Base-by-base conservation (phyloP, 305 asterid genomes). In the Caryopteris hybrid region DNA sequence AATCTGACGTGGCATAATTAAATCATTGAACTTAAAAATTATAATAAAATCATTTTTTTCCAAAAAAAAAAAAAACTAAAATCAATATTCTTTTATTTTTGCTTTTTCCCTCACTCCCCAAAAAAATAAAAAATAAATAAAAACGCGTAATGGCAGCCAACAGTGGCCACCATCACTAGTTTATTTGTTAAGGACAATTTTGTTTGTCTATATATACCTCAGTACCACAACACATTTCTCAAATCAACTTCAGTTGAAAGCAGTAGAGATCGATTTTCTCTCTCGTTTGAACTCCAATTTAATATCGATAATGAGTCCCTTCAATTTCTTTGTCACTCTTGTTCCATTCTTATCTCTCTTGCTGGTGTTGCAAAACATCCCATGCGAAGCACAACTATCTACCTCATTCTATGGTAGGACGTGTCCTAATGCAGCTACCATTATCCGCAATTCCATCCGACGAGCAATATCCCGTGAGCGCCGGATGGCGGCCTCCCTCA, bases 401-500 rank as follows among this genome's bases (percentile, higher is more conserved):
- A 0, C 82, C 3, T 41, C 83, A 8, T 84, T 81, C 66, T 81
- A 84, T 38, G 66, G 11, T 43, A 9, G 22, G 0, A 46, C 59
- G 0, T 84, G 89, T 46, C 85, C 85, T 0, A 84, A 70, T 13
- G 82, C 82, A 7, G n/a, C 69, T 0, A 12, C 10, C 0, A 73
- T 48, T 18, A 68, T 79, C 64, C 74, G 78, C 7, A 55, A 57
- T 0, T 64, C 84, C 21, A 78, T 83, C 52, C 47, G 79, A 2
- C 72, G 36, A 7, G 82, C 88, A 5, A 54, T 83, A 0, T 53
- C 84, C 3, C 54, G 69, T 1, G 84, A 83, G 60, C 67, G 82
- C 8, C 75, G 85, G 4, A 80, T 83, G 85, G 88, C 85, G 0
- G 85, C 84, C 7, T 83, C 85, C 5, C 68, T 80, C 70, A 75